These are phyloP conservation scores for Andrographis paniculata DNA, from an alignment of 305 asterid species.

Conservation along the genomic window DNA sequence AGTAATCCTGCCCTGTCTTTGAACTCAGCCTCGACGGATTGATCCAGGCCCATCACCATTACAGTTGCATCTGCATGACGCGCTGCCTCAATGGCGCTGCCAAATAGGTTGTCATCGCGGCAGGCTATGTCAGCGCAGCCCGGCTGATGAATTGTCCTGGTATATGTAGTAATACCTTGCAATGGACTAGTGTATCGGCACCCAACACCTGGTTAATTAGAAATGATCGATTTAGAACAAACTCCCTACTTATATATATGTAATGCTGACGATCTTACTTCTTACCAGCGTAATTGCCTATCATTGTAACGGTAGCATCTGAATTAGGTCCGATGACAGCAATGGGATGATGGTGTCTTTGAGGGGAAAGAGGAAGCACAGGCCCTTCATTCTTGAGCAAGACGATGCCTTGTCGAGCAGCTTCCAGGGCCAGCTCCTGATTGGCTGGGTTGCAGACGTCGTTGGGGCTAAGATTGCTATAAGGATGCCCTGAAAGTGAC, in stretches of 20 bases:
- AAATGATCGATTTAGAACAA: background rate
- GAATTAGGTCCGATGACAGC: constrained; percentile 89
- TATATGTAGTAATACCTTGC: constrained; percentile 55
- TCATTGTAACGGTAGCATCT: constrained; percentile 63
- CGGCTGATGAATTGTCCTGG: constrained; percentile 47
- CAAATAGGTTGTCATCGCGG: constrained; percentile 28
- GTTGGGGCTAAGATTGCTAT: constrained; percentile 52
- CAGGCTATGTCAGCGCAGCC: constrained; percentile 70
- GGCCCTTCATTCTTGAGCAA: constrained; percentile 59
- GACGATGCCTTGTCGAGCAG: constrained; percentile 77
- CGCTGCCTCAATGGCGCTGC: constrained; percentile 51
- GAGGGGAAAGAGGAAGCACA: constrained; percentile 49
- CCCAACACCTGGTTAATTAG: constrained; percentile 42
- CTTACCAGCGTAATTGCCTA: constrained; percentile 72
- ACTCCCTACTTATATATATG: too few species aligned
- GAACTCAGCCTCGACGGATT: constrained; percentile 72
- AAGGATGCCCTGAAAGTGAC: constrained; percentile 39
- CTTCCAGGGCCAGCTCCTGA: constrained; percentile 71
- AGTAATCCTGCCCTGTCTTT: constrained; percentile 54
- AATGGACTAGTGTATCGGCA: constrained; percentile 70
- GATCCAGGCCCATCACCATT: constrained; percentile 75
- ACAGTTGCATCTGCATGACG: constrained; percentile 56
- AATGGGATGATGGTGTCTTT: constrained; percentile 41
- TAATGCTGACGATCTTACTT: too few species aligned
- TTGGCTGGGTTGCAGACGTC: constrained; percentile 69